phyloP scores from a whole-genome alignment of 1,284 basidiomycete species.

The Kwoniella shivajii region DNA sequence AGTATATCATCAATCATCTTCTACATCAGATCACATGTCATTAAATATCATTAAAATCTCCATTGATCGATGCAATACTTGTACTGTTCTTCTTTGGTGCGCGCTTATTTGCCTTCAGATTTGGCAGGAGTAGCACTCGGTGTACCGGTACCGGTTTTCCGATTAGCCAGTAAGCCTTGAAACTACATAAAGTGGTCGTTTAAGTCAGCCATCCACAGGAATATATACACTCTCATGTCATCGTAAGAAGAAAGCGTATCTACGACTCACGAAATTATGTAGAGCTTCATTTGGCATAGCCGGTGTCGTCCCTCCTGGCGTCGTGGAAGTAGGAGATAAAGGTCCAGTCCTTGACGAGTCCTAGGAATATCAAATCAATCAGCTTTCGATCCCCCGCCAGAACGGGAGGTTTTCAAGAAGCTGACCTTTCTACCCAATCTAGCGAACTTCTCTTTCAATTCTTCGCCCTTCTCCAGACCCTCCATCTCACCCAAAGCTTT shows the following conservation, averaged over 20 bases:
- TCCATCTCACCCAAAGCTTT: slow-evolving; percentile 84
- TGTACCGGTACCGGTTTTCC: slow-evolving; percentile 14
- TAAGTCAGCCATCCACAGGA: too few species aligned
- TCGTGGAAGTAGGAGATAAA: slow-evolving; percentile 23
- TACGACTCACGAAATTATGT: slow-evolving; percentile 51
- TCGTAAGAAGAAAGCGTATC: not conserved
- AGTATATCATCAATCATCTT: too few species aligned
- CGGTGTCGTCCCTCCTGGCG: slow-evolving; percentile 17
- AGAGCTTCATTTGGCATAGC: slow-evolving; percentile 50
- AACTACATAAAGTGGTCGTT: too few species aligned
- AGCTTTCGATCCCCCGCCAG: not conserved
- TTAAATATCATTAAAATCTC: too few species aligned
- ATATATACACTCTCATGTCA: too few species aligned
- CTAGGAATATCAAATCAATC: slow-evolving; percentile 14
- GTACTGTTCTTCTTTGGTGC: too few species aligned
- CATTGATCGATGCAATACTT: too few species aligned
- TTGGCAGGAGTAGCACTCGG: slow-evolving; percentile 4
- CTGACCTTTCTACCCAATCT: slow-evolving; percentile 40
- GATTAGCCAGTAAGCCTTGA: slow-evolving; percentile 25
- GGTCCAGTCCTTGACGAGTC: slow-evolving; percentile 31
- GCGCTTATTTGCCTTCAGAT: slow-evolving; percentile 3
- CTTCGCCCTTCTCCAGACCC: slow-evolving; percentile 45
- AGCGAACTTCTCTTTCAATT: slow-evolving; percentile 47
- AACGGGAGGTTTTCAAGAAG: not conserved
- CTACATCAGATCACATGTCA: not conserved